Evolutionary conservation across 495 filamentous ascomycete species (phyloP), one percentile per base, ranked within the genome.

Genomic region (Elasticomyces elasticus): DNA sequence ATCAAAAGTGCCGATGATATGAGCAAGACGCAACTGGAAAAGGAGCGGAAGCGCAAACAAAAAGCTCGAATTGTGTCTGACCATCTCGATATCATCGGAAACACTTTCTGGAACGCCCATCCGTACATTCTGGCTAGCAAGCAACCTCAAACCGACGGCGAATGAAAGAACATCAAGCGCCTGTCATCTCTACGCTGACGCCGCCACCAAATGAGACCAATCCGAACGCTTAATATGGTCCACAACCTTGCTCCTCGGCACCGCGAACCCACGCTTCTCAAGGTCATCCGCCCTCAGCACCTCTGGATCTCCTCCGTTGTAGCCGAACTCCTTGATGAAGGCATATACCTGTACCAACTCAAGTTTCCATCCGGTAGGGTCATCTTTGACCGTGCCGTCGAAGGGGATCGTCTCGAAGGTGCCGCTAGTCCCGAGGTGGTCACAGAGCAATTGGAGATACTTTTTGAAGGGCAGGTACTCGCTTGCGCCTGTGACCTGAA

Each of bases 71-170:
- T 98, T 33, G 78, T 84, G 15, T 72, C 91, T 37, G 81, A 91
- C 52, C 89, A 96, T 70, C 71, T 88, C 50, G 92, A 98, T 69
- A 85, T 98, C 63, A 96, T 97, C 65, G 85, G 83, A 55, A 86
- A 96, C 71, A 84, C 85, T 6, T 97, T 98, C 67, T 98, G 91
- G 92, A 77, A 85, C 55, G 73, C 74, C 60, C 74, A 86, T 62
- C 88, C 89, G 7, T 95, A 90, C 87, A 78, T 98, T 53, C 67
- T 96, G 50, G 85, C 80, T 15, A 81, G 83, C 51, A 85, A 81
- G 62, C 10, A 53, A 6, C 38, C 23, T 7, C 19, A 51, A 25
- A 33, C 38, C 22, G 17, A 22, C 17, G 30, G 49, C 17, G 49
- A 51, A 33, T 51, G 33, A 51, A 2, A 10, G 10, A 37, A 10